Percentiles rank a stretch among this genome's conserved stretches.
Conservation (phyloP, 352 stramenopile genomes). For the Vaucheria bursata region DNA sequence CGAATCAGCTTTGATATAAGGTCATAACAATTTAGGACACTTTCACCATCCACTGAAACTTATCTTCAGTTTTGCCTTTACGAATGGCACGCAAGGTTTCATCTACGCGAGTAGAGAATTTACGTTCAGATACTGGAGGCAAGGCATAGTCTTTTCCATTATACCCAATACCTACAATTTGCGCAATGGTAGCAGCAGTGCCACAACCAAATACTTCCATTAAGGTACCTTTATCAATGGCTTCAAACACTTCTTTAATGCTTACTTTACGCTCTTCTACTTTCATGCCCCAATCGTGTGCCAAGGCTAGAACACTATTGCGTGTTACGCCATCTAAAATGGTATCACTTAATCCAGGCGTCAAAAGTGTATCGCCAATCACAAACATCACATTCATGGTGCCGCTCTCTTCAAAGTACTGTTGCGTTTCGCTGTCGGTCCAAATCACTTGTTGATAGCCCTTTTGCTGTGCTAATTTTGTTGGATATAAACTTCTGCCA, state of each 20-base stretch:
- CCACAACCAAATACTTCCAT: background rate
- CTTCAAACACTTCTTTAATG: background rate
- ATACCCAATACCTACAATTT: background rate
- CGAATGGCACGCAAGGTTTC: no score
- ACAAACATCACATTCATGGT: background rate
- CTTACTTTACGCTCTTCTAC: background rate
- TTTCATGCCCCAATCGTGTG: background rate
- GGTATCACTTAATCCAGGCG: background rate
- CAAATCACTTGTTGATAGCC: background rate
- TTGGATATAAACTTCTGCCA: background rate
- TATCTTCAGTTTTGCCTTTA: no score
- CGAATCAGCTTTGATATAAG: no score
- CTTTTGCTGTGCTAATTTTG: background rate
- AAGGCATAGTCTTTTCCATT: no score
- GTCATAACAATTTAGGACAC: no score
- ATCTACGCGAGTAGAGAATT: no score
- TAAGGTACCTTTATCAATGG: background rate
- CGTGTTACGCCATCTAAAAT: background rate
- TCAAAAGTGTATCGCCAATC: background rate
- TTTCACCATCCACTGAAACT: no score
- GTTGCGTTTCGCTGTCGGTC: background rate
- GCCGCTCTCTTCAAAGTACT: background rate
- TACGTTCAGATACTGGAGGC: no score
- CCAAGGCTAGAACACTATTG: background rate
- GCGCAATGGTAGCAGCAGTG: background rate